Evolutionary conservation across 1,139 yeast genomes (phyloP).

Genomic region (Nematodospora anomalae): DNA sequence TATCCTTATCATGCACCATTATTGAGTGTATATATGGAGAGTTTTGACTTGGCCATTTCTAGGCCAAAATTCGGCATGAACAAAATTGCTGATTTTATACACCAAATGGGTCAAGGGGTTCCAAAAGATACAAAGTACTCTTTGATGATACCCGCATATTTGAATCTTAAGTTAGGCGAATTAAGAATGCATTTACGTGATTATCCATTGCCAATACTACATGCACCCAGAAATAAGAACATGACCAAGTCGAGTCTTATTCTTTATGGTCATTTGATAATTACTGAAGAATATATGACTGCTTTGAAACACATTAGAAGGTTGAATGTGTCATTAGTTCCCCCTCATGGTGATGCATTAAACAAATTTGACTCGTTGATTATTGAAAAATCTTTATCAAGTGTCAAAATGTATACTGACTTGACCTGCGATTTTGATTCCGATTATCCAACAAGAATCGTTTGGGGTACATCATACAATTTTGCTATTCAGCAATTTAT

Average conservation of each 20-base stretch:
- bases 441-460: constrained; percentile 60
- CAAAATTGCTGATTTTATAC: constrained; percentile 58
- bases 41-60: constrained; percentile 53
- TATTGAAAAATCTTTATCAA: constrained; percentile 74
- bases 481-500: constrained; percentile 83
- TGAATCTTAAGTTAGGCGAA: constrained; percentile 51
- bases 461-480: constrained; percentile 86
- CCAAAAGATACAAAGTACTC: constrained; percentile 72
- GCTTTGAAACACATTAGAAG: constrained; percentile 53
- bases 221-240: constrained; percentile 30
- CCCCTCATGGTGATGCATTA: constrained; percentile 15
- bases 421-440: constrained; percentile 58
- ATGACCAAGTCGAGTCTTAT: constrained; percentile 20
- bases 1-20: constrained; percentile 65
- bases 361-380: constrained; percentile 51
- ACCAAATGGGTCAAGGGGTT: constrained; percentile 78
- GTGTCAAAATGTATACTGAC: constrained; percentile 72
- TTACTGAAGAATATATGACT: constrained; percentile 46
- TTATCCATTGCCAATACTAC: constrained; percentile 63
- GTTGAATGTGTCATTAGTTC: constrained; percentile 61
- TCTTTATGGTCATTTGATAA: constrained; percentile 48
- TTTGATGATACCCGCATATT: constrained; percentile 61
- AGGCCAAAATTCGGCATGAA: constrained; percentile 57
- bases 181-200: constrained; percentile 61
- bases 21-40: constrained; percentile 54